Conservation (phyloP, 345 rosid genomes). For the Acer negundo region DNA sequence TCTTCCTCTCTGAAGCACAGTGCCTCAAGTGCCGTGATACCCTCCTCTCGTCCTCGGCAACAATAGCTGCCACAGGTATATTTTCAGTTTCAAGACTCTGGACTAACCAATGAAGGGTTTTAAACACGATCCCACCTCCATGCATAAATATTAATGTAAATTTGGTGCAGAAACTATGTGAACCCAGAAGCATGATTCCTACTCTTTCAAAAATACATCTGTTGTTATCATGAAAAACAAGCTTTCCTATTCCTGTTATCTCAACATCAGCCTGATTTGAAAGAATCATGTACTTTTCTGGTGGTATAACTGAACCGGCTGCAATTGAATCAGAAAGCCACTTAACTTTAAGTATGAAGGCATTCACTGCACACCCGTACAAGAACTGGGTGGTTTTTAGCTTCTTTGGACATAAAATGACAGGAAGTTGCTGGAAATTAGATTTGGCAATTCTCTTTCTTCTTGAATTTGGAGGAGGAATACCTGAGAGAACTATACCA, state of each 20-base stretch:
- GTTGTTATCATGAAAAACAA: slow-evolving; percentile 8
- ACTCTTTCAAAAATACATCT: slow-evolving; percentile 43
- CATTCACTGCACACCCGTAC: slow-evolving; percentile 62
- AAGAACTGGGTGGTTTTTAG: slow-evolving; percentile 58
- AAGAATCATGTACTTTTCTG: slow-evolving; percentile 56
- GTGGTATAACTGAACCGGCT: slow-evolving; percentile 42
- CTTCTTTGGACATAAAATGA: slow-evolving; percentile 57
- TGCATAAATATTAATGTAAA: slow-evolving; percentile 56
- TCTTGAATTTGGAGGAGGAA: slow-evolving; percentile 46
- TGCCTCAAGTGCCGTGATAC: slow-evolving; percentile 62
- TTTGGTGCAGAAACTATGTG: slow-evolving; percentile 50
- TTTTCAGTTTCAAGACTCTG: slow-evolving; percentile 43
- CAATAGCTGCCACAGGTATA: slow-evolving; percentile 43
- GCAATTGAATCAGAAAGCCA: slow-evolving; percentile 63
- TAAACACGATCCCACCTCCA: slow-evolving; percentile 63
- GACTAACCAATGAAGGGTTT: slow-evolving; percentile 46
- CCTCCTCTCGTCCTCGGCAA: slow-evolving; percentile 46
- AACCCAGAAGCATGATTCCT: slow-evolving; percentile 66
- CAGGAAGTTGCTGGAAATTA: slow-evolving; percentile 36
- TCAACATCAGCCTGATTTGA: slow-evolving; percentile 28
- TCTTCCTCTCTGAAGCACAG: slow-evolving; percentile 56
- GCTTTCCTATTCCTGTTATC: slow-evolving; percentile 22
- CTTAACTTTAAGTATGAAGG: slow-evolving; percentile 43
- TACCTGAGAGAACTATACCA: slow-evolving; percentile 51
- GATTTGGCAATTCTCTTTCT: slow-evolving; percentile 31